A percentile compares a stretch with the other conserved stretches of the same genome.
phyloP scores from a whole-genome alignment of 495 filamentous ascomycete species.

The Penicillium malachiteum region DNA sequence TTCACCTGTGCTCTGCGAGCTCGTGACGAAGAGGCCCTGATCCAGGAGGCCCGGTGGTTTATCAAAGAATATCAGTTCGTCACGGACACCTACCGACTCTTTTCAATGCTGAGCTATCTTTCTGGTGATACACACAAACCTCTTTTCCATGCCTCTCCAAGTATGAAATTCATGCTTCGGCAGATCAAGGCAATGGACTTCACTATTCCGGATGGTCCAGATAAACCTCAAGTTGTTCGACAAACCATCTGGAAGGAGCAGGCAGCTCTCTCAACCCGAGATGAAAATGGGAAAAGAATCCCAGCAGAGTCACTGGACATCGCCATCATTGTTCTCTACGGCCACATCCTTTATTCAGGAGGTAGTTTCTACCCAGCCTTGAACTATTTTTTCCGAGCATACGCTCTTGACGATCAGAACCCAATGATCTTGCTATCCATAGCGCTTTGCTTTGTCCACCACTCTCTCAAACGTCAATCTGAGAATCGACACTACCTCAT shows the following conservation, averaged over 20 bases:
- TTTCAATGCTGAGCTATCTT: conserved; percentile 66
- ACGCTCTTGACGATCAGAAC: conserved; percentile 73
- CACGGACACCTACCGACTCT: conserved; percentile 81
- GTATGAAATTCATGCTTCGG: conserved; percentile 85
- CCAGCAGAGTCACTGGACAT: conserved; percentile 61
- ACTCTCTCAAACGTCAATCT: conserved; percentile 81
- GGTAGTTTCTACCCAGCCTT: conserved; percentile 79
- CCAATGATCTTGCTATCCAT: conserved; percentile 69
- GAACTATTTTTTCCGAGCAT: conserved; percentile 89
- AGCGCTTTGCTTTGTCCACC: conserved; percentile 73
- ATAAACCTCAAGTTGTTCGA: conserved; percentile 24
- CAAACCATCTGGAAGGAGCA: conserved; percentile 44
- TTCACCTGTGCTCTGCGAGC: conserved; percentile 78
- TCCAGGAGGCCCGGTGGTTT: conserved; percentile 69
- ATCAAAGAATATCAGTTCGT: conserved; percentile 83
- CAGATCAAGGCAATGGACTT: conserved; percentile 90
- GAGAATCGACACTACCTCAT: conserved; percentile 87
- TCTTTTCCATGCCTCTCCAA: conserved; percentile 56
- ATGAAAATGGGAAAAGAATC: conserved; percentile 48
- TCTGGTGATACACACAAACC: conserved; percentile 48
- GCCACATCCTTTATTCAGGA: conserved; percentile 77
- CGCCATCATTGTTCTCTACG: conserved; percentile 80
- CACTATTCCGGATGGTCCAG: conserved; percentile 37
- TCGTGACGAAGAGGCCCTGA: conserved; percentile 74
- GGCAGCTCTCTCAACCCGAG: conserved; percentile 49